Evolutionary conservation across 1,284 basidiomycete species (phyloP).

Genomic region (Papiliotrema laurentii): DNA sequence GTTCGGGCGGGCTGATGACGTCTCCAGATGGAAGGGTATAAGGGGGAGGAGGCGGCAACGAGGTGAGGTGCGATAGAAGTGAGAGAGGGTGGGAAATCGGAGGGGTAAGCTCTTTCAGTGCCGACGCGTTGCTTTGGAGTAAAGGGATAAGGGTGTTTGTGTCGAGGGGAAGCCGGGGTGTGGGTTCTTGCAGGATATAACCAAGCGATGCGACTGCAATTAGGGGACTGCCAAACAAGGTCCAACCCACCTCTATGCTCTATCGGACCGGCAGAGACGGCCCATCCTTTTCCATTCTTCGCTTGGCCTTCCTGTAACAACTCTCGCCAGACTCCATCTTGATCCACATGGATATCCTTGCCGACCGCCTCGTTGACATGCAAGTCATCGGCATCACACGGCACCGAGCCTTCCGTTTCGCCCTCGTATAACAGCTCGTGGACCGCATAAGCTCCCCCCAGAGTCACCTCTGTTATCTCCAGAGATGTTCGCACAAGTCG

Average conservation of each 20-base stretch:
- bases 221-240: background rate
- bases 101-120: conserved; percentile 54
- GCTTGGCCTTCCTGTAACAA: conserved; percentile 47
- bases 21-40: conserved; percentile 73
- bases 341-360: conserved; percentile 58
- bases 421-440: conserved; percentile 67
- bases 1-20: conserved; percentile 62
- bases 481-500: conserved; percentile 69
- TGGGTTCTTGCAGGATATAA: conserved; percentile 67
- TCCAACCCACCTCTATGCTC: conserved; percentile 63
- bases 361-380: conserved; percentile 68
- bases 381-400: conserved; percentile 54
- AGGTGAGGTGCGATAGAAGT: conserved; percentile 64
- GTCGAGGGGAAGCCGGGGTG: conserved; percentile 45
- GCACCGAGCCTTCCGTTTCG: conserved; percentile 53
- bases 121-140: conserved; percentile 47
- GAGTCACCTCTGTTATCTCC: conserved; percentile 62
- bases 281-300: conserved; percentile 50
- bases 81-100: conserved; percentile 65
- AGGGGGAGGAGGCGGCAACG: conserved; percentile 52
- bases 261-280: conserved; percentile 73
- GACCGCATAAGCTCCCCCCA: conserved; percentile 66
- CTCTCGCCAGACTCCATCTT: conserved; percentile 67
- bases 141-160: conserved; percentile 40
- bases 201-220: conserved; percentile 73